A percentile compares a stretch with the other conserved stretches of the same genome.
Conservation (phyloP, 768 basidiomycete genomes). For the Podaxis pistillaris region DNA sequence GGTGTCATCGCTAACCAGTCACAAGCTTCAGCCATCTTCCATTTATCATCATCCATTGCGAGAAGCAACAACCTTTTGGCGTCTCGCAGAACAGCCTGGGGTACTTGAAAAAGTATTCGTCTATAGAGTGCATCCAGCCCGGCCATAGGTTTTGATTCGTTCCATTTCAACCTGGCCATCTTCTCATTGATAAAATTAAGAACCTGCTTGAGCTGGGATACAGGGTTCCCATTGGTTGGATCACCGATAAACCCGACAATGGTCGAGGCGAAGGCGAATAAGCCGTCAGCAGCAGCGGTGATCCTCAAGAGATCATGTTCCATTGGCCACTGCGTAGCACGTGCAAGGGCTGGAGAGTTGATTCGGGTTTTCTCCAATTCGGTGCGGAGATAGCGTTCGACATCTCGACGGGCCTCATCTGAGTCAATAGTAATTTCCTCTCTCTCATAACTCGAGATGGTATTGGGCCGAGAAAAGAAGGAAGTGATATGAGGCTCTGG, state of each 20-base stretch:
- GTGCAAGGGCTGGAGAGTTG: neutral
- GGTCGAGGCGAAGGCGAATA: neutral
- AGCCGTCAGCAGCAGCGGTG: neutral
- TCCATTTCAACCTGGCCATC: neutral
- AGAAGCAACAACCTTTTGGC: neutral
- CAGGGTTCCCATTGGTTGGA: neutral
- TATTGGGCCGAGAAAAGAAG: constrained; percentile 2
- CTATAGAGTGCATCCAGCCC: neutral
- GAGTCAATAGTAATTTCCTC: constrained; percentile 15
- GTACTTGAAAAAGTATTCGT: neutral
- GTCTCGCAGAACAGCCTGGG: neutral
- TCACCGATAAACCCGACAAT: neutral
- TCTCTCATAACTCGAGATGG: neutral
- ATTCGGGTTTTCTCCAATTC: neutral
- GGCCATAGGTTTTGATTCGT: neutral
- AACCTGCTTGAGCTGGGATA: neutral
- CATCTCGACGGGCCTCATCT: constrained; percentile 17
- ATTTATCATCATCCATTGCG: neutral
- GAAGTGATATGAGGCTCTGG: constrained; percentile 24
- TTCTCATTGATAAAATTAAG: neutral
- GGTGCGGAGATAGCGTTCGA: constrained; percentile 17
- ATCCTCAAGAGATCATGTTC: neutral
- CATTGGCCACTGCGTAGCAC: neutral
- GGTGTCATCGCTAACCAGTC: neutral
- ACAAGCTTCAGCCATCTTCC: neutral